Evolutionary conservation across 805 yeast genomes (phyloP), one percentile per base, ranked within the genome.

Genomic region (Starmerella bombicola): DNA sequence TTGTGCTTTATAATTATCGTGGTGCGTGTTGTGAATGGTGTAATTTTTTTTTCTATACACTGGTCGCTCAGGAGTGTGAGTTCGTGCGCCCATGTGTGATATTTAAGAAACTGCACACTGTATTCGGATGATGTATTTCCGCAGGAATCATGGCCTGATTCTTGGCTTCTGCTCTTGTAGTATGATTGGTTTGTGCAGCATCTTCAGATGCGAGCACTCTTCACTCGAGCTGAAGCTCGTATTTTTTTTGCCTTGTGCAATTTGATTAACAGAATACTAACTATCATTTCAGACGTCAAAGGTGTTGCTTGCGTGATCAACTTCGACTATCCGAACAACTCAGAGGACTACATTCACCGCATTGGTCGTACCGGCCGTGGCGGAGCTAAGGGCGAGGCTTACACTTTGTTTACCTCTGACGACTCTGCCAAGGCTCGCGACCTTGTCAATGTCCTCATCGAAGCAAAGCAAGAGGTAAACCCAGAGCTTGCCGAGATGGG

Each of bases 361-460:
- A 91, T 88, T 60, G 98, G 98, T 65, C 86, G 96, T 76, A 86
- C 98, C 51, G 98, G 98, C 63, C 84, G 98, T 75, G 98, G 96
- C 53, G 97, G 97, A 63, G 78, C 85, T 48, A 71, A 72, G 48
- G 98, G 98, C 73, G 86, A 91, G 48, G 96, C 98, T 41, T 75
- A 85, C 52, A 83, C 97, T 7, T 76, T 88, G 63, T 91, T 91
- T 74, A 84, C 96, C 45, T 80, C 76, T 50, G 86, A 71, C 51
- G 83, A 85, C 70, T 69, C 83, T 55, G 76, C 80, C 67, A 74
- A 85, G 65, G 96, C 97, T 54, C 80, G 82, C 56, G 91, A 84
- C 57, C 73, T 91, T 59, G 74, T 88, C 56, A 78, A 80, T 56
- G 86, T 91, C 57, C 72, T 91, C 71, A 75, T 78, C 64, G 98